Percentiles rank a stretch among this genome's conserved stretches.
Evolutionary conservation across 1,284 basidiomycete genomes (phyloP).

Genomic region (Marasmius sp.): DNA sequence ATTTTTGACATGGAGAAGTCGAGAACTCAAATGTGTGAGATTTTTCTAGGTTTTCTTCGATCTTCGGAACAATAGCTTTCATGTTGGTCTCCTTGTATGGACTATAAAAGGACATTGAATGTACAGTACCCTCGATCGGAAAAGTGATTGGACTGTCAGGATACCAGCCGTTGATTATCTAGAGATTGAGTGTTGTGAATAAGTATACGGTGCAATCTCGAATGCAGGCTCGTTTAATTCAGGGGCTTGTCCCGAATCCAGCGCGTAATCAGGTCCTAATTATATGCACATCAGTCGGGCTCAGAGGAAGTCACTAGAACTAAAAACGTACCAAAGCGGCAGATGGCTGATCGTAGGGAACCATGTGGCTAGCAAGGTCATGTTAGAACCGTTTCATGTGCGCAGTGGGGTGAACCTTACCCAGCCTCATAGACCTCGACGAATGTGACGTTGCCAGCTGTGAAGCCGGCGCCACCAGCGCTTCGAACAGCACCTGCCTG

Average conservation of each 20-base stretch:
- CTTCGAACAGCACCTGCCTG: slow-evolving; percentile 58
- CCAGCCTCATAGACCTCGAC: slow-evolving; percentile 74
- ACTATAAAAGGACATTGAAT: no score
- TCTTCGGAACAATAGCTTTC: no score
- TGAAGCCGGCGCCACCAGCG: slow-evolving; percentile 58
- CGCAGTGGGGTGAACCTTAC: slow-evolving; percentile 34
- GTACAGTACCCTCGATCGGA: no score
- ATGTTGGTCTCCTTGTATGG: no score
- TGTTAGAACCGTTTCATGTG: slow-evolving; percentile 7
- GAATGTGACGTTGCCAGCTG: slow-evolving; percentile 77
- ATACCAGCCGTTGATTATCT: no score
- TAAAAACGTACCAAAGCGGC: slow-evolving; percentile 59
- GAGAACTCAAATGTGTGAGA: no score
- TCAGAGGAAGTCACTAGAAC: neutral
- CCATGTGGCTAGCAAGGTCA: slow-evolving; percentile 70
- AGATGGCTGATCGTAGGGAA: slow-evolving; percentile 81
- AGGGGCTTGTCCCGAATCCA: slow-evolving; percentile 36
- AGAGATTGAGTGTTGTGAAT: neutral
- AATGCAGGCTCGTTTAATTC: neutral
- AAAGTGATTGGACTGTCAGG: neutral
- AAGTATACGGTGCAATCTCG: neutral
- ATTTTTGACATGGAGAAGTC: no score
- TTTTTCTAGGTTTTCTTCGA: no score
- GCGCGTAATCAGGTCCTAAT: slow-evolving; percentile 33
- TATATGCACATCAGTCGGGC: slow-evolving; percentile 4